Evolutionary conservation across 2,329 filamentous ascomycete genomes (phyloP), one percentile per base, ranked within the genome.

Genomic region (Hypoxylon sp.): DNA sequence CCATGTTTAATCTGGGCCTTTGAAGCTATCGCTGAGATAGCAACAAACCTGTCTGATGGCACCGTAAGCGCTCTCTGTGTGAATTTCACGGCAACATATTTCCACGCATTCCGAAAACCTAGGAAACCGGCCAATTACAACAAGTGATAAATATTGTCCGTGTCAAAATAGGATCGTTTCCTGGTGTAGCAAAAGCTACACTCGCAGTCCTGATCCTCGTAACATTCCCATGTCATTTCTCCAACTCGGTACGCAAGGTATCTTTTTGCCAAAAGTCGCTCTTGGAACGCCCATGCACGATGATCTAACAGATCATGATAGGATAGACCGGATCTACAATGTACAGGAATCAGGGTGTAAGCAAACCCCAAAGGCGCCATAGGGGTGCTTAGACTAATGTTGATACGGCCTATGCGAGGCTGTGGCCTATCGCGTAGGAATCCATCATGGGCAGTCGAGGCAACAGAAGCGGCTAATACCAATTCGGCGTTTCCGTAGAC

Each of bases 251-350:
- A 49, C 3, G 17, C 14, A 9, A 50, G 45, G n/a, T 59, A 30
- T 14, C 45, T 50, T 30, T 3, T 59, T 13, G 32, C 45, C 9
- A 59, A 10, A 30, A 50, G 19, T 7, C 13, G 49, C 32, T 38
- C 56, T 41, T 59, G 56, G 10, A 30, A 50, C 30, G 53, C 28
- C 25, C 53, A 48, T 36, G 41, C 53, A 2, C 53, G 30, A 11
- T 4, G 1, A 25, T 58, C 53, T 11, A 48, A 14, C n/a, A n/a
- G n/a, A n/a, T n/a, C n/a, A n/a, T n/a, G n/a, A n/a, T n/a, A n/a
- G n/a, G n/a, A n/a, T n/a, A n/a, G n/a, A n/a, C n/a, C n/a, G n/a
- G n/a, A n/a, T n/a, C n/a, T n/a, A n/a, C n/a, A n/a, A n/a, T n/a
- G n/a, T n/a, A n/a, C n/a, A n/a, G n/a, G n/a, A n/a, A n/a, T n/a